Percentiles rank a stretch among this genome's conserved stretches.
These are phyloP conservation scores for Graphilbum sp. DNA, from an alignment of 2,329 filamentous ascomycete species.

Conservation along the genomic window DNA sequence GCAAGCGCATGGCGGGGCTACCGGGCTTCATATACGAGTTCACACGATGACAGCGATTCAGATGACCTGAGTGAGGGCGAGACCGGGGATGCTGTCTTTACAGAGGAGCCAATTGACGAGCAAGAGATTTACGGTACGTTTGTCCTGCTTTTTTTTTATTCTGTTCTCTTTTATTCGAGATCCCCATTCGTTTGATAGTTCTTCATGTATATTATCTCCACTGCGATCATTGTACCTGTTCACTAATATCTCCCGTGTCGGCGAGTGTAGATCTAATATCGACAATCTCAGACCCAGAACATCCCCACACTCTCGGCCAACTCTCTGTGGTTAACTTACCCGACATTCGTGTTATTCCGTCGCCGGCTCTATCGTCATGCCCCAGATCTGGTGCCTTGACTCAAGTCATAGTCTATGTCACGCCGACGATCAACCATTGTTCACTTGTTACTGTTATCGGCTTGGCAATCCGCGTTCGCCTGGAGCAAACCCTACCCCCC, in stretches of 20 bases:
- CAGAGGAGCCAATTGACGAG: slow-evolving; percentile 76
- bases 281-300: slow-evolving; percentile 89
- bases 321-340: slow-evolving; percentile 91
- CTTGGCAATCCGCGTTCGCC: slow-evolving; percentile 73
- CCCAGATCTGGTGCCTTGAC: slow-evolving; percentile 35
- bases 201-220: too few species aligned
- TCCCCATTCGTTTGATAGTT: too few species aligned
- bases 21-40: too few species aligned
- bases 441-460: slow-evolving; percentile 93
- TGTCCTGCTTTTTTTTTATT: too few species aligned
- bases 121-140: slow-evolving; percentile 86
- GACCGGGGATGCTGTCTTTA: slow-evolving; percentile 18
- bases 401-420: slow-evolving; percentile 74
- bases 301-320: slow-evolving; percentile 83
- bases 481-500: slow-evolving; percentile 81
- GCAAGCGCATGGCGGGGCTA: slow-evolving; percentile 14
- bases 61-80: too few species aligned
- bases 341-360: slow-evolving; percentile 66
- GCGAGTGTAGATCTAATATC: slow-evolving; percentile 67
- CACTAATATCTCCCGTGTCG: background rate
- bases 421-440: slow-evolving; percentile 93
- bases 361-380: slow-evolving; percentile 34
- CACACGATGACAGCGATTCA: too few species aligned
- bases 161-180: too few species aligned
- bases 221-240: too few species aligned